These are phyloP conservation scores for Rhododendron molle DNA, from an alignment of 148 eudicot species.

Conservation along the genomic window DNA sequence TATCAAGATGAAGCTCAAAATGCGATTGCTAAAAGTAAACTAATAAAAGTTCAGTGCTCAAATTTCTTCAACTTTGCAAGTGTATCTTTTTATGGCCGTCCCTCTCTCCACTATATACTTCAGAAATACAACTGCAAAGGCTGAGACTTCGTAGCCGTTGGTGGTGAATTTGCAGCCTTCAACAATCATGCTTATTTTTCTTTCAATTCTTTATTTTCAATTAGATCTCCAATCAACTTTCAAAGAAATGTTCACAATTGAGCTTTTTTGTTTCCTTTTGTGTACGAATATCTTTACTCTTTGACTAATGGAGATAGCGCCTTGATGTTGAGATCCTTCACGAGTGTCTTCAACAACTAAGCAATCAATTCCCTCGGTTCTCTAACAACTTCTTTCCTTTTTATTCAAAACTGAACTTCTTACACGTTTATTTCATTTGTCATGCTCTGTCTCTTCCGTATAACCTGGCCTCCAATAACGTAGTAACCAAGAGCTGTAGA, in stretches of 20 bases:
- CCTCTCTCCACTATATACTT: background rate
- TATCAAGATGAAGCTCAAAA: background rate
- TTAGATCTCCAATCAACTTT: background rate
- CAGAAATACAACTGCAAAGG: background rate
- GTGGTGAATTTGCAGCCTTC: background rate
- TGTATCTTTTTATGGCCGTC: background rate
- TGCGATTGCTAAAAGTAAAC: background rate
- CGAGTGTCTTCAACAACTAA: background rate
- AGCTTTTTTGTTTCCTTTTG: background rate
- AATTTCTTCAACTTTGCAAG: background rate
- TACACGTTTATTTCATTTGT: background rate
- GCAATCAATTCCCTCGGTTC: background rate
- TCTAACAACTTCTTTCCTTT: background rate
- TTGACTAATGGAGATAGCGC: background rate
- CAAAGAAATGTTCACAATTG: background rate
- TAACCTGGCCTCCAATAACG: background rate
- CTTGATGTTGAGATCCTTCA: background rate
- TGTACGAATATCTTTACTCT: background rate
- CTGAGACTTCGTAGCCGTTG: background rate
- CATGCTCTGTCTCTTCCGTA: background rate
- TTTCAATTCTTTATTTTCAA: background rate
- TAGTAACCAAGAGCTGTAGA: background rate
- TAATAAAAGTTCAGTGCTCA: background rate
- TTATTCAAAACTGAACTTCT: background rate
- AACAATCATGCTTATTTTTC: background rate